Evolutionary conservation across 2,329 filamentous ascomycete genomes (phyloP), one percentile per base, ranked within the genome.

Genomic region (Penicillium decumbens): DNA sequence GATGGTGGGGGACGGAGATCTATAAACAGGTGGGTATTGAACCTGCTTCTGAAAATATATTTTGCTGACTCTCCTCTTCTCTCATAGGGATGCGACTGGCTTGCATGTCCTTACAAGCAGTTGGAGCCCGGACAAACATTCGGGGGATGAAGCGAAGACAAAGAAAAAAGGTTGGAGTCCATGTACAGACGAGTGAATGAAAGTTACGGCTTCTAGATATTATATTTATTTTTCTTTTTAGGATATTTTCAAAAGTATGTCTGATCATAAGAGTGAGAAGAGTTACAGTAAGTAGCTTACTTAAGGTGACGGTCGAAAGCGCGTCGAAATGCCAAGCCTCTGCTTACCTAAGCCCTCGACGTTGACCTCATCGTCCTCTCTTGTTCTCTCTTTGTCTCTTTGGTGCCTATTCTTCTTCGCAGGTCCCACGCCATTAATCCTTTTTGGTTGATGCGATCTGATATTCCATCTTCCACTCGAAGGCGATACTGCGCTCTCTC

Each of bases 1-100:
- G 76, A 49, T 95, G 89, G 89, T 95, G 89, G 89, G 89, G 89
- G 0, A 95, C 89, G 0, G 87, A 93, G 64, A 79, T 92, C 4
- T 90, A 89, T 66, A 91, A 89, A 69, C 78, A 83, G 67, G 72
- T 74, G 55, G 53, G 68, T 35, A 23, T 32, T 41, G 47, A 41
- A 27, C 15, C 29, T 20, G 13, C n/a, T n/a, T 9, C 37, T 37
- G 20, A 6, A 3, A 37, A 13, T 32, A 12, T 24, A 3, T 6
- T n/a, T 38, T 38, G n/a, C 39, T 45, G 48, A 48, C 43, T n/a
- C 15, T 23, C 8, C 28, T n/a, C 10, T 37, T 20, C 33, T 15
- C 37, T 23, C 3, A 13, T 41, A 77, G 68, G 88, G 89, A 18
- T 93, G 88, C 67, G 88, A 93, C 72, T 93, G 88, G 88, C 77